These are phyloP conservation scores for Eucalyptus erythrocorys DNA, from an alignment of 345 rosid genomes.

Conservation along the genomic window DNA sequence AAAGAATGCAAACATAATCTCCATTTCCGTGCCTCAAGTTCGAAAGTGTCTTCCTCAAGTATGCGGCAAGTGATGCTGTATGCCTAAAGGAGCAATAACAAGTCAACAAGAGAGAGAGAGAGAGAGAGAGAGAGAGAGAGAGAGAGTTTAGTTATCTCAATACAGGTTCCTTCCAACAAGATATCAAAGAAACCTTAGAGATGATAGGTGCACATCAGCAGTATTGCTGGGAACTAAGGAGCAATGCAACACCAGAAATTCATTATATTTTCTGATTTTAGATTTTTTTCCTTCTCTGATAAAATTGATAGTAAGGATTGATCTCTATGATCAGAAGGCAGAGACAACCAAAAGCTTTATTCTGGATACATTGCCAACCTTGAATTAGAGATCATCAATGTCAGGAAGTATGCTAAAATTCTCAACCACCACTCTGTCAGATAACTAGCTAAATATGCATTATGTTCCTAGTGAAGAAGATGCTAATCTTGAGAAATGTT, in stretches of 20 bases:
- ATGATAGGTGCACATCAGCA: background rate
- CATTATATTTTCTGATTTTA: background rate
- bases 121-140: background rate
- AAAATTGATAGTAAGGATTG: background rate
- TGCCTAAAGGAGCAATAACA: conserved; percentile 31
- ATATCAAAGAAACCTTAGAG: background rate
- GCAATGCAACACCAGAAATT: background rate
- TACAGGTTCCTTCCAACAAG: background rate
- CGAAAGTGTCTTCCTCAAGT: conserved; percentile 57
- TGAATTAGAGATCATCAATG: background rate
- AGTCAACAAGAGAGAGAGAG: background rate
- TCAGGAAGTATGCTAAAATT: background rate
- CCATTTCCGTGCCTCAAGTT: conserved; percentile 61
- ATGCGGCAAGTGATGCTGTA: conserved; percentile 49
- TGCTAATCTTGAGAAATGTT: background rate
- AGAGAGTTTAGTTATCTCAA: background rate
- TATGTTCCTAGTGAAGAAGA: background rate
- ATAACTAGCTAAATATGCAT: background rate
- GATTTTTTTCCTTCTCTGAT: background rate
- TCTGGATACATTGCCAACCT: background rate
- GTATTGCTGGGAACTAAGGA: background rate
- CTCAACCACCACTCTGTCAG: background rate
- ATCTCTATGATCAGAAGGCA: background rate
- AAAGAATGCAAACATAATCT: conserved; percentile 42
- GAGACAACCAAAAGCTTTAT: background rate